A percentile compares a stretch with the other conserved stretches of the same genome.
These are phyloP conservation scores for Penicillium sp. DNA, from an alignment of 2,329 filamentous ascomycete genomes.

Conservation along the genomic window DNA sequence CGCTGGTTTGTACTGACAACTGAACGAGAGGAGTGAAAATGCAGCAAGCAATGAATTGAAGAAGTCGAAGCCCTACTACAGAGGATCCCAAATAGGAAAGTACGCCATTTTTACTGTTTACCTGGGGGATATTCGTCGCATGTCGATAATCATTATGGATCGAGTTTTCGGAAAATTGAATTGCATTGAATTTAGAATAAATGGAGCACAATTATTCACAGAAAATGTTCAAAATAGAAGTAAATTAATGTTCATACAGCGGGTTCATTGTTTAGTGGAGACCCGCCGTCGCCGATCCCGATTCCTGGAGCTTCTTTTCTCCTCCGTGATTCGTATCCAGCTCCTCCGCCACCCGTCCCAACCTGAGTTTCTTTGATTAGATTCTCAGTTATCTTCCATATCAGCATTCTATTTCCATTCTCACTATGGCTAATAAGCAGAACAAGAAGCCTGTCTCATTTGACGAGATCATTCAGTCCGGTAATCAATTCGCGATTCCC, in stretches of 20 bases:
- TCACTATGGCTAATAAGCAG: constrained; percentile 37
- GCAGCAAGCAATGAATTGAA: background rate
- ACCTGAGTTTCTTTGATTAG: background rate
- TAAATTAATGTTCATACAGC: background rate
- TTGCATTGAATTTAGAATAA: no score
- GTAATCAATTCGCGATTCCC: constrained; percentile 33
- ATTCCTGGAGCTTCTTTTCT: background rate
- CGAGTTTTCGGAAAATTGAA: no score
- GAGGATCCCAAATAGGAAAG: background rate
- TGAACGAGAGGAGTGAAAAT: background rate
- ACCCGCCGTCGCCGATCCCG: background rate
- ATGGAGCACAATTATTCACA: no score
- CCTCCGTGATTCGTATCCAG: background rate
- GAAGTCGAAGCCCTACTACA: background rate
- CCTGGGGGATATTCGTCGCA: background rate
- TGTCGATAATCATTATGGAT: no score
- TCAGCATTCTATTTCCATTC: background rate
- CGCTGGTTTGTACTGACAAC: background rate
- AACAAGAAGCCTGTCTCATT: constrained; percentile 42
- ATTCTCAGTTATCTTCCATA: background rate
- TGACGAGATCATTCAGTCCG: constrained; percentile 54
- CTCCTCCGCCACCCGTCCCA: background rate
- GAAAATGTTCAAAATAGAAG: no score
- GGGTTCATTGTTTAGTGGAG: background rate
- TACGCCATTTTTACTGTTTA: background rate